phyloP scores from a whole-genome alignment of 2,329 filamentous ascomycete species.

The Colletotrichum sp. region DNA sequence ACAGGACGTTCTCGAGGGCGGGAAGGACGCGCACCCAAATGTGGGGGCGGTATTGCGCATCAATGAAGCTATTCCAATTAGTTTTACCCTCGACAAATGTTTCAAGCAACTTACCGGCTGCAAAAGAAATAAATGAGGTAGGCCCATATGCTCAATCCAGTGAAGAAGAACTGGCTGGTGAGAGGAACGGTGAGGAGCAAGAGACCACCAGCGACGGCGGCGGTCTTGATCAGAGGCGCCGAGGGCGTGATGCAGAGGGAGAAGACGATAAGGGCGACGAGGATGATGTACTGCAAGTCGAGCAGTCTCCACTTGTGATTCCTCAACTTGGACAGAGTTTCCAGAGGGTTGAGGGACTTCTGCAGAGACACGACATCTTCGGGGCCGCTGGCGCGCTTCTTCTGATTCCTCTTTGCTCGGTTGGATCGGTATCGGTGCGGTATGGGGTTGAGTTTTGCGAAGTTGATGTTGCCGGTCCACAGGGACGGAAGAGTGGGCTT shows the following conservation, averaged over 20 bases:
- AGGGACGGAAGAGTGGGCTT: conserved; percentile 43
- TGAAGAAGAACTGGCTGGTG: conserved; percentile 89
- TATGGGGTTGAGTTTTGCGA: conserved; percentile 46
- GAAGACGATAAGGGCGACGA: conserved; percentile 79
- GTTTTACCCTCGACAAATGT: background rate
- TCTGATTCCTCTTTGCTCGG: conserved; percentile 42
- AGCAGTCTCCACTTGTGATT: conserved; percentile 80
- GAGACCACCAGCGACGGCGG: conserved; percentile 69
- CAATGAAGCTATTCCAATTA: conserved; percentile 72
- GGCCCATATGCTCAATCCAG: conserved; percentile 81
- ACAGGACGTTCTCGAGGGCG: conserved; percentile 93
- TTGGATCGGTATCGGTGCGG: conserved; percentile 43
- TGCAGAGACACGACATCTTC: conserved; percentile 77
- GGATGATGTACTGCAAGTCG: conserved; percentile 82
- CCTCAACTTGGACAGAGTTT: conserved; percentile 77
- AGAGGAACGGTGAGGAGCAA: conserved; percentile 79
- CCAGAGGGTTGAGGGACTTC: conserved; percentile 80
- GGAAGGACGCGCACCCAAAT: conserved; percentile 97
- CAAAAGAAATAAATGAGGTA: conserved; percentile 93
- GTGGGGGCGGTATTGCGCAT: conserved; percentile 83
- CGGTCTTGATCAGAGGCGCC: conserved; percentile 78
- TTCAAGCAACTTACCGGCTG: conserved; percentile 73
- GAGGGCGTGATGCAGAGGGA: conserved; percentile 83
- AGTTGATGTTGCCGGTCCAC: conserved; percentile 43
- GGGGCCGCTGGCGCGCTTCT: conserved; percentile 37